phyloP scores from a whole-genome alignment of 192 early-diverging fungal species.

The Linnemannia exigua region DNA sequence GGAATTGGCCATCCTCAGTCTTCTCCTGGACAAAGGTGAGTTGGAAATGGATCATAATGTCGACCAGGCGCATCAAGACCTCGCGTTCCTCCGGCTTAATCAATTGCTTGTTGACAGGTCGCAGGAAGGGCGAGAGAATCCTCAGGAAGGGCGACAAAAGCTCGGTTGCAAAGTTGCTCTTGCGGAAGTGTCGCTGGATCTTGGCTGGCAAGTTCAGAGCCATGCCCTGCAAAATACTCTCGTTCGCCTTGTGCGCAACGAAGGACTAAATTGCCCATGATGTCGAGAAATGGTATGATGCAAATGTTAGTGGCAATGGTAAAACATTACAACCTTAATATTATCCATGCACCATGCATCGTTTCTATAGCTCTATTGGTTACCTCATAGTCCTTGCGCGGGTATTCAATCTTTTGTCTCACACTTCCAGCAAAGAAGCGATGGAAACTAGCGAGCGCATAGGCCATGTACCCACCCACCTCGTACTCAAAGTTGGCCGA shows the following conservation, averaged over 20 bases:
- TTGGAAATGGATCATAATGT: slow-evolving; percentile 79
- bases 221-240: slow-evolving; percentile 67
- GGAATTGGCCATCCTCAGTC: slow-evolving; percentile 69
- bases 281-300: background rate
- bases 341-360: background rate
- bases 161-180: slow-evolving; percentile 61
- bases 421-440: slow-evolving; percentile 82
- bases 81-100: slow-evolving; percentile 72
- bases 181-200: slow-evolving; percentile 65
- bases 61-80: slow-evolving; percentile 69
- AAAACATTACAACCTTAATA: background rate
- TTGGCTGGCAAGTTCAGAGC: slow-evolving; percentile 61
- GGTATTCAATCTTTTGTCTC: slow-evolving; percentile 77
- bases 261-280: slow-evolving; percentile 41
- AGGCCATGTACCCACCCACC: slow-evolving; percentile 77
- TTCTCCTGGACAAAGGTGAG: slow-evolving; percentile 79
- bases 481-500: slow-evolving; percentile 65
- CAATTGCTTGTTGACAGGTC: slow-evolving; percentile 71
- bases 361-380: background rate
- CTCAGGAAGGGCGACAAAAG: slow-evolving; percentile 77
- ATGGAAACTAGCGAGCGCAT: slow-evolving; percentile 82
- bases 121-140: slow-evolving; percentile 85
- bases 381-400: slow-evolving; percentile 83
- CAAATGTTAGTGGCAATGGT: background rate
- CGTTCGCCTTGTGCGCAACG: slow-evolving; percentile 64